Percentiles rank a stretch among this genome's conserved stretches.
phyloP scores from a whole-genome alignment of 352 stramenopile genomes.

The Halophytophthora polymorphica region DNA sequence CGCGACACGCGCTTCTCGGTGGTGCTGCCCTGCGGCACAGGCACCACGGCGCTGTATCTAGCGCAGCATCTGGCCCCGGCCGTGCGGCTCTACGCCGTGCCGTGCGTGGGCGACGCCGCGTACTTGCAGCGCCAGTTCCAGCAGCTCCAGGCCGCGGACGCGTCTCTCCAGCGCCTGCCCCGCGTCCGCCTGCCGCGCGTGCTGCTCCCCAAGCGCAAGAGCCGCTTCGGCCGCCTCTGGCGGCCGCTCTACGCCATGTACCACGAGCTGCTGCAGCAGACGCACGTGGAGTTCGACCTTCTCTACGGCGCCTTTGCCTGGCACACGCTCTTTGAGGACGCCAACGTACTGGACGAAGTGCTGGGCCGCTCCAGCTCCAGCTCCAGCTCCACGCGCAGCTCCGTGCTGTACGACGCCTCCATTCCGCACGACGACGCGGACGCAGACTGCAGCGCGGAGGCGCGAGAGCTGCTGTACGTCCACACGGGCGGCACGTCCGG shows the following conservation, averaged over 20 bases:
- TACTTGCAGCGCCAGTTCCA: slow-evolving; percentile 63
- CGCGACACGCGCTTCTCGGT: slow-evolving; percentile 42
- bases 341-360: slow-evolving; percentile 31
- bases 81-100: slow-evolving; percentile 55
- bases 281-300: slow-evolving; percentile 69
- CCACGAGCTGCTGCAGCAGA: slow-evolving; percentile 55
- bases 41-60: slow-evolving; percentile 79
- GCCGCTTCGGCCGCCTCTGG: slow-evolving; percentile 67
- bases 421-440: not conserved
- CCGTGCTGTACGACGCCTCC: not conserved
- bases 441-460: too few relatives aligned
- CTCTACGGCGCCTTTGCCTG: slow-evolving; percentile 75
- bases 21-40: slow-evolving; percentile 71
- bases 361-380: slow-evolving; percentile 7
- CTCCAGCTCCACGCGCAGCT: not conserved
- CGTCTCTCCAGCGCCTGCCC: slow-evolving; percentile 4
- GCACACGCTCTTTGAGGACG: slow-evolving; percentile 70
- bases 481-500: slow-evolving; percentile 76
- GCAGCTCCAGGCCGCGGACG: slow-evolving; percentile 32
- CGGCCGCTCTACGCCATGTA: slow-evolving; percentile 53
- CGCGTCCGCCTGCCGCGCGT: slow-evolving; percentile 30
- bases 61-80: slow-evolving; percentile 53
- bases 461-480: slow-evolving; percentile 69
- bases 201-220: slow-evolving; percentile 44
- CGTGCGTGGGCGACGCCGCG: slow-evolving; percentile 60